Percentiles rank a stretch among this genome's conserved stretches.
Conservation (phyloP, 305 asterid species). For the Fraxinus platypoda region DNA sequence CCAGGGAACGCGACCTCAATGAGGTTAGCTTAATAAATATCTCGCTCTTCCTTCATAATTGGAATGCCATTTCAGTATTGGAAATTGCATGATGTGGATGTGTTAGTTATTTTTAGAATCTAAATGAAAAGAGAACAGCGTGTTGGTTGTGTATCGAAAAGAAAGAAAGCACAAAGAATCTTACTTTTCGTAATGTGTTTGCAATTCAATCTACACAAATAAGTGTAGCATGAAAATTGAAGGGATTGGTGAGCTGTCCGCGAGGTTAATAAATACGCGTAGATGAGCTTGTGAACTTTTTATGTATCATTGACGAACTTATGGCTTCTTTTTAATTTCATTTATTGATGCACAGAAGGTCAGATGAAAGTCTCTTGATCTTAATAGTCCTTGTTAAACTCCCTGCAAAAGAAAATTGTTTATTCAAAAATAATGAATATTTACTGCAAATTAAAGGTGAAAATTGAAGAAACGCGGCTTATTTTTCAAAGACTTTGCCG, state of each 20-base stretch:
- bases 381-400: background rate
- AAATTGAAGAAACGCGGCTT: background rate
- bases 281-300: background rate
- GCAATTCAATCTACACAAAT: background rate
- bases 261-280: background rate
- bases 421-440: background rate
- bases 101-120: background rate
- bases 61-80: background rate
- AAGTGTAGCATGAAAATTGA: background rate
- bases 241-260: background rate
- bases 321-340: background rate
- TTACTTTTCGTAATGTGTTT: background rate
- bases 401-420: background rate
- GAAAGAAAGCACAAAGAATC: background rate
- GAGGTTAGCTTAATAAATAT: conserved; percentile 50
- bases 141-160: background rate
- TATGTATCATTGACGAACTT: background rate
- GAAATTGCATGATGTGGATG: background rate
- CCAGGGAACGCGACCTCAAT: conserved; percentile 75
- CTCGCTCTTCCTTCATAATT: background rate
- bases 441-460: background rate
- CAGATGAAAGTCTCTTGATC: background rate
- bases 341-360: background rate
- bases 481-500: background rate
- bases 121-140: background rate